Conservation (phyloP, 768 basidiomycete species). For the Pleurotus eryngii region DNA sequence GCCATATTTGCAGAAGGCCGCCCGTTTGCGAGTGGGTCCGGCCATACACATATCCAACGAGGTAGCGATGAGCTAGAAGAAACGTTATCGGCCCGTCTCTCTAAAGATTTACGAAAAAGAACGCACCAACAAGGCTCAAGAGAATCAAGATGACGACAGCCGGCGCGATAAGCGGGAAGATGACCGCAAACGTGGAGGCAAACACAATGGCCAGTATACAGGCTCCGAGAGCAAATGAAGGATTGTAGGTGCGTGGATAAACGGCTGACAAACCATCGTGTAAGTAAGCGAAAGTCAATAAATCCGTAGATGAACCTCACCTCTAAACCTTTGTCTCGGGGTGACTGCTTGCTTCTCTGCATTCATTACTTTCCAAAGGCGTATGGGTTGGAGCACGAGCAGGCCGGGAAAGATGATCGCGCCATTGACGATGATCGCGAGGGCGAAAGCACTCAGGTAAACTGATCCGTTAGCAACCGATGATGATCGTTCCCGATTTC, state of each 20-base stretch:
- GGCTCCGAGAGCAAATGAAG: conserved; percentile 61
- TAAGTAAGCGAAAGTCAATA: conserved; percentile 4
- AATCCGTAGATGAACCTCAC: conserved; percentile 35
- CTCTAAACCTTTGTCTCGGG: conserved; percentile 75
- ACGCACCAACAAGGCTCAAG: conserved; percentile 63
- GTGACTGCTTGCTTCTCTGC: conserved; percentile 62
- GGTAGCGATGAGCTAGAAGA: conserved; percentile 68
- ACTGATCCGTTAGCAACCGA: conserved; percentile 68
- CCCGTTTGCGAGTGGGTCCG: conserved; percentile 74
- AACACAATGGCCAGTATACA: conserved; percentile 69
- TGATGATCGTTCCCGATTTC: conserved; percentile 25
- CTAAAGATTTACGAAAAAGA: background rate
- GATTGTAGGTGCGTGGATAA: conserved; percentile 70
- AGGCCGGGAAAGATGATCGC: conserved; percentile 71
- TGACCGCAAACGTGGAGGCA: conserved; percentile 67
- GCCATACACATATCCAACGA: conserved; percentile 75
- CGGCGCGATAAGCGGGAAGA: conserved; percentile 76
- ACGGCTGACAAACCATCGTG: conserved; percentile 40
- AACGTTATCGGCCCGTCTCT: background rate
- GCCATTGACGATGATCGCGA: conserved; percentile 56
- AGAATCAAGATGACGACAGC: conserved; percentile 64
- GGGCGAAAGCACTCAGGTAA: conserved; percentile 62
- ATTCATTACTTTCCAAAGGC: conserved; percentile 53
- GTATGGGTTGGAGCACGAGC: conserved; percentile 67
- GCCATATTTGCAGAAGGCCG: conserved; percentile 71